Base-by-base conservation (phyloP, 345 rosid species). In the Cardamine chenopodiifolia region DNA sequence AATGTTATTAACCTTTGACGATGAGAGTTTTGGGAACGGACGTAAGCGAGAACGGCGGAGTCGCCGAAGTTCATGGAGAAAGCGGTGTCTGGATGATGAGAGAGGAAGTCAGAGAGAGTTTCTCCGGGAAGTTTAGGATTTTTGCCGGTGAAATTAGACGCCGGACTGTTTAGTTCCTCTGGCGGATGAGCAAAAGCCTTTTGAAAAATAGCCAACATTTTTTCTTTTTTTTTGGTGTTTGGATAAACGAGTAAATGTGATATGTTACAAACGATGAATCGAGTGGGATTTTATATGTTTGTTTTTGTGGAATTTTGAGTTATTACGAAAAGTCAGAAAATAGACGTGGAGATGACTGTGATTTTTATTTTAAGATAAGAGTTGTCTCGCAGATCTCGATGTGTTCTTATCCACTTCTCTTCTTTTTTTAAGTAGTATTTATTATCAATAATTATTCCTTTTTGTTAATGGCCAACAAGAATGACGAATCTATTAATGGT, bases 181-280 rank as follows among this genome's bases (percentile, higher is more conserved):
- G 97, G 98, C 15, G 98, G 96, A 67, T 94, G 82, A 47, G 86
- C 97, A 67, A 83, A 84, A 2, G 88, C 79, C 58, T 88, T 83
- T 56, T 87, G 97, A 63, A 94, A 94, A 54, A 94, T 87, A 15
- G 99, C 99, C 96, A 95, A 84, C 97, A 92, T 94, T 23, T 64
- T 42, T 9, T 7, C 20, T 15, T 20, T 15, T 18, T 26, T 9
- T 8, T 14, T 5, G 57, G 22, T 14, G 3, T 34, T 49, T 17
- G 47, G 64, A 40, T 25, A 18, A 37, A 28, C 22, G 62, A 49
- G 63, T 29, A 22, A 39, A 28, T 53, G 72, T 74, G 40, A 57
- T 32, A 37, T 47, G 35, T 49, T 48, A 26, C 2, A 9, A 49
- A 32, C 5, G 42, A 26, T 8, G 70, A 31, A 63, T 31, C 7